Evolutionary conservation across 2,329 filamentous ascomycete species (phyloP), one percentile per base, ranked within the genome.

Genomic region (Pyricularia pennisetigena): DNA sequence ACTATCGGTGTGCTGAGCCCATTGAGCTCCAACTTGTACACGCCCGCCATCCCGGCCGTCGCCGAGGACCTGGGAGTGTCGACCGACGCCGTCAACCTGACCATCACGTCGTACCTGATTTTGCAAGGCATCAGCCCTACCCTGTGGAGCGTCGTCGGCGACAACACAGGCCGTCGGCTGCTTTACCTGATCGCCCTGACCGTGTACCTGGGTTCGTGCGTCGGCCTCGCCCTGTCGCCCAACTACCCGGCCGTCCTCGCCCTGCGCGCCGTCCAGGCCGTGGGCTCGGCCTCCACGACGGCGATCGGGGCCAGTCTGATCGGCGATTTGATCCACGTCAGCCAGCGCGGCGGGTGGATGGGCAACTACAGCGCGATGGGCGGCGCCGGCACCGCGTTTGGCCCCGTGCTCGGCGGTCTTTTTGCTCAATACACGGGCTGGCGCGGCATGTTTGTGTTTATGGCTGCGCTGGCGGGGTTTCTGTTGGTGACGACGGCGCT

Each of bases 331-430:
- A 81, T 82, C 0, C 86, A 85, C 0, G 79, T 81, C 1, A 80
- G 82, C 0, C 86, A 90, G 72, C 78, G 88, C 66, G 85, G 85
- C n/a, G 77, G 79, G 6, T 85, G 84, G 72, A 81, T 88, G 64
- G 83, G 80, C 24, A 81, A 79, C 70, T 81, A 79, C 67, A 80
- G 78, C 68, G 76, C 77, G 41, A 82, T 78, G 63, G 71, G 78
- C 2, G 78, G 84, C 4, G 73, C 87, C 62, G 78, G 73, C 4
- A 77, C 78, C 9, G 75, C 76, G 0, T 66, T 81, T 41, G 79
- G 81, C 0, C 85, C 86, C 0, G 78, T 86, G 3, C 73, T 87
- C 8, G 65, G 65, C 24, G 65, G 65, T 24, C 26, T 29, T 10
- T 28, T 66, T 26, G 30, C 35, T 12, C 30, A 35, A 6, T 41